A percentile compares a stretch with the other conserved stretches of the same genome.
Evolutionary conservation across 1,139 yeast genomes (phyloP).

Genomic region (Yamadazyma trypodendri): DNA sequence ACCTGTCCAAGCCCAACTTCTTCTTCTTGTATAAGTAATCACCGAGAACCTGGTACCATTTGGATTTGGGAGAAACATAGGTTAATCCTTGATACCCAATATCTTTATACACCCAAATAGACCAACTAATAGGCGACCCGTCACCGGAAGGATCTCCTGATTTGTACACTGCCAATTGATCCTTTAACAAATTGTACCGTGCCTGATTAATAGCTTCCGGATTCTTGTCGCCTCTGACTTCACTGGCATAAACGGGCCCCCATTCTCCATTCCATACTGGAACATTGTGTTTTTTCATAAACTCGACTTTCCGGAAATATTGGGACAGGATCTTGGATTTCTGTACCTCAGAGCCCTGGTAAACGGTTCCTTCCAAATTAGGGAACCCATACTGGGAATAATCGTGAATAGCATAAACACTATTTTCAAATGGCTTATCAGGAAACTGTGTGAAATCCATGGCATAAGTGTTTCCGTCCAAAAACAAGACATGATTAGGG

Average conservation of each 20-base stretch:
- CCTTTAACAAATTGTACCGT: slow-evolving; percentile 39
- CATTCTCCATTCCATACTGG: slow-evolving; percentile 56
- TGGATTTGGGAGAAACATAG: slow-evolving; percentile 40
- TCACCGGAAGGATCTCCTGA: slow-evolving; percentile 47
- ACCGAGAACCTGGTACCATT: slow-evolving; percentile 40
- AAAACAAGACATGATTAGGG: slow-evolving; percentile 42
- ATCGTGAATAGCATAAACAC: slow-evolving; percentile 49
- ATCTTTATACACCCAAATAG: slow-evolving; percentile 52
- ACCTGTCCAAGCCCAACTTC: slow-evolving; percentile 42
- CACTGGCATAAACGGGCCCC: slow-evolving; percentile 48
- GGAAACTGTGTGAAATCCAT: slow-evolving; percentile 48
- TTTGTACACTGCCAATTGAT: slow-evolving; percentile 41
- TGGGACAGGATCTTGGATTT: slow-evolving; percentile 28
- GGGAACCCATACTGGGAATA: slow-evolving; percentile 44
- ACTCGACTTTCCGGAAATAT: slow-evolving; percentile 41
- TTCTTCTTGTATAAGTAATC: slow-evolving; percentile 40
- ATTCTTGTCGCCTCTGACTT: slow-evolving; percentile 37
- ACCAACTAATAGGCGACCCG: slow-evolving; percentile 42
- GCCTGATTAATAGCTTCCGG: slow-evolving; percentile 33
- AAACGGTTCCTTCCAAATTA: slow-evolving; percentile 26
- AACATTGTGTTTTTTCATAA: slow-evolving; percentile 33
- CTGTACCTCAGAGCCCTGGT: slow-evolving; percentile 31
- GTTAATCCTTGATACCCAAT: slow-evolving; percentile 49
- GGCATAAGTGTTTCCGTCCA: slow-evolving; percentile 49
- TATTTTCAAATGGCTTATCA: slow-evolving; percentile 30